Evolutionary conservation across 2,329 filamentous ascomycete species (phyloP), one percentile per base, ranked within the genome.

Genomic region (Neofusicoccum laricinum): DNA sequence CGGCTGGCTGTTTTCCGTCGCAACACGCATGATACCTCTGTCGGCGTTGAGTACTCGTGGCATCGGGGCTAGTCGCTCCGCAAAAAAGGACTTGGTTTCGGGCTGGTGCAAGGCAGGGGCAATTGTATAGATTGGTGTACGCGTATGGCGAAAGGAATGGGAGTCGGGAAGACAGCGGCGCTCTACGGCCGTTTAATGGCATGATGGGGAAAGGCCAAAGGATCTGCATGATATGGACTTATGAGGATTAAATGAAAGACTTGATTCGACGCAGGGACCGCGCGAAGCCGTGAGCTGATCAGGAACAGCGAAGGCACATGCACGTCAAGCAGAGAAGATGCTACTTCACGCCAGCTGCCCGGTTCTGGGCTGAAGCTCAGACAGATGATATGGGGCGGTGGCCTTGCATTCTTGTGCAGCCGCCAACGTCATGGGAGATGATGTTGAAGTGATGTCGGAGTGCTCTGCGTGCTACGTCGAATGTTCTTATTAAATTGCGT

Each of bases 1-100:
- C 38, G 53, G 53, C 53, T 59, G 55, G 55, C 41, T 46, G 15
- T 59, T 59, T 51, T 59, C 55, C 55, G 55, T 59, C 55, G 25
- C 34, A 19, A n/a, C 55, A 46, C 8, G 43, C 55, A 59, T 12
- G 53, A 45, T 58, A 36, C 10, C 25, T 43, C 17, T 19, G 43
- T 58, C 19, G 53, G 53, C 38, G 53, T 43, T 45, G 21, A n/a
- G 21, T 21, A 43, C 11, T 40, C 34, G 17, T 38, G 14, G 40
- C 38, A 58, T 19, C 49, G 32, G 34, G 21, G 49, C 32, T 19
- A 19, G 49, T 36, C 17, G 38, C 40, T 58, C 17, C 36, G 34
- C 12, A 17, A 32, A 45, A 58, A 30, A 25, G 19, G 34, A 40
- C 11, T 30, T 30, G 2, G 25, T 30, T 58, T 8, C 21, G 11